Evolutionary conservation across 192 early-diverging fungal genomes (phyloP).

Genomic region (Linnemannia zychae): DNA sequence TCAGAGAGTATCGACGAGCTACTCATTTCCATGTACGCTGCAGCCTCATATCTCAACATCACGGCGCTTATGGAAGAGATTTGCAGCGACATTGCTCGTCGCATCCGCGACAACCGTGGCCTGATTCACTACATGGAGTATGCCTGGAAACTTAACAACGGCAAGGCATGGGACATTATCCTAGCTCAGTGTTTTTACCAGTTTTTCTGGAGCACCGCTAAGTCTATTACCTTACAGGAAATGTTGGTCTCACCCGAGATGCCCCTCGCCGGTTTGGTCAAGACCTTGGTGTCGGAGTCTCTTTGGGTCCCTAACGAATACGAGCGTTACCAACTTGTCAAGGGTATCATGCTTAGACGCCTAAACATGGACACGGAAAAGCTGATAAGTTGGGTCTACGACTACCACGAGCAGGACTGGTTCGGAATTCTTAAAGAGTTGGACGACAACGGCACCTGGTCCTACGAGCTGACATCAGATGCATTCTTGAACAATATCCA

Average conservation of each 20-base stretch:
- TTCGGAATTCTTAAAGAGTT: constrained; percentile 43
- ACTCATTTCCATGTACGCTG: constrained; percentile 51
- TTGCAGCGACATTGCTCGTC: constrained; percentile 49
- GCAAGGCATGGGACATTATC: constrained; percentile 53
- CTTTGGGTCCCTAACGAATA: constrained; percentile 51
- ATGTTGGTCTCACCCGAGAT: constrained; percentile 51
- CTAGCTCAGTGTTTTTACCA: constrained; percentile 52
- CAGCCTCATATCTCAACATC: constrained; percentile 54
- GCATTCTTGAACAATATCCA: constrained; percentile 37
- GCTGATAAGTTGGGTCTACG: constrained; percentile 40
- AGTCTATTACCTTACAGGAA: constrained; percentile 27
- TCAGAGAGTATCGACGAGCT: constrained; percentile 50
- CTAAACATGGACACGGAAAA: constrained; percentile 33
- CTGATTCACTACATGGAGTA: constrained; percentile 55
- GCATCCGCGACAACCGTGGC: constrained; percentile 41
- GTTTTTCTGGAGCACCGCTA: constrained; percentile 48
- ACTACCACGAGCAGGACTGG: constrained; percentile 50
- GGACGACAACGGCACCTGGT: constrained; percentile 44
- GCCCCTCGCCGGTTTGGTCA: constrained; percentile 43
- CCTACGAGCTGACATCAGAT: constrained; percentile 32
- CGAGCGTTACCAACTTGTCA: constrained; percentile 48
- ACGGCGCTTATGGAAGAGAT: constrained; percentile 51
- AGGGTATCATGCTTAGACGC: constrained; percentile 38
- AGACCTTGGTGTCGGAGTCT: constrained; percentile 35
- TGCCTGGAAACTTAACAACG: constrained; percentile 52